A percentile compares a stretch with the other conserved stretches of the same genome.
phyloP scores from a whole-genome alignment of 257 asterid species.

The Solanum habrochaites region DNA sequence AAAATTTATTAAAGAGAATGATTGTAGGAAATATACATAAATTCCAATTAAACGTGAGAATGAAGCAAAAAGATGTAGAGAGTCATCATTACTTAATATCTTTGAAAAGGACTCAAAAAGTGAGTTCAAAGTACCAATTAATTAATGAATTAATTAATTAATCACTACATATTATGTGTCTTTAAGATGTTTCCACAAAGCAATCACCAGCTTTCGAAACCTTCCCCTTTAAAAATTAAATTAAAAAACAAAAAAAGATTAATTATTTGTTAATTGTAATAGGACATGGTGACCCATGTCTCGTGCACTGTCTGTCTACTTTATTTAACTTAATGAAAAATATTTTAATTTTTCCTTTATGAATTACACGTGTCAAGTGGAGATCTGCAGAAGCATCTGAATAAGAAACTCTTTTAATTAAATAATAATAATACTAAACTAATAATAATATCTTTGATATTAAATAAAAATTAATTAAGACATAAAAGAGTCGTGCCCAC shows the following conservation, averaged over 20 bases:
- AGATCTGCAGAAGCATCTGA: neutral
- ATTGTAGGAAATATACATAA: neutral
- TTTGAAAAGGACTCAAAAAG: neutral
- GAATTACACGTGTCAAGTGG: neutral
- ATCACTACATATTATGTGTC: neutral
- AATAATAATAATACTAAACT: neutral
- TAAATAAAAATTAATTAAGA: conserved; percentile 13
- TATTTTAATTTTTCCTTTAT: neutral
- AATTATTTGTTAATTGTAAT: neutral
- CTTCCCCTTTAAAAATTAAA: neutral
- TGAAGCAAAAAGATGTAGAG: neutral
- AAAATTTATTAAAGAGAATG: neutral
- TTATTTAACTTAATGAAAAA: neutral
- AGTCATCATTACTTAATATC: neutral
- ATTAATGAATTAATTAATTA: neutral
- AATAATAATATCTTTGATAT: neutral
- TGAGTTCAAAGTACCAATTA: conserved; percentile 4
- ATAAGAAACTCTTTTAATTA: neutral
- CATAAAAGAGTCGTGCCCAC: conserved; percentile 55
- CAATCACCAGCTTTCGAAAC: neutral
- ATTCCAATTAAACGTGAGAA: neutral
- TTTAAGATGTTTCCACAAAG: conserved; percentile 26
- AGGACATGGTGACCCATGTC: conserved; percentile 41
- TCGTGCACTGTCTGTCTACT: conserved; percentile 1
- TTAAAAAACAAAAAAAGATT: neutral